Conservation (phyloP, 2,329 filamentous ascomycete species). For the Talaromyces pinophilus region DNA sequence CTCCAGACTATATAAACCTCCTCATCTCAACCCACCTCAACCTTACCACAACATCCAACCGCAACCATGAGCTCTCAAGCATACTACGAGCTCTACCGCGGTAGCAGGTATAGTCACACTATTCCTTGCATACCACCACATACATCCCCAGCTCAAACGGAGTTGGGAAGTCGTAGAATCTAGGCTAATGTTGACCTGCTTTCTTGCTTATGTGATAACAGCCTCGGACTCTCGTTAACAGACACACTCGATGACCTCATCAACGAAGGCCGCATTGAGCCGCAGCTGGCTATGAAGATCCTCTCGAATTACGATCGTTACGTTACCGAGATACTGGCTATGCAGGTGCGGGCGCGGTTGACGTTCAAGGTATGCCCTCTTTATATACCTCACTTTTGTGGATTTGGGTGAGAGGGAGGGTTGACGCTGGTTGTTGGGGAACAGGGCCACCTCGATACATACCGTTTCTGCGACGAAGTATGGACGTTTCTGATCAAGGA, state of each 20-base stretch:
- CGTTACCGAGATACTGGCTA: constrained; percentile 85
- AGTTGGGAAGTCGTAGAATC: constrained; percentile 6
- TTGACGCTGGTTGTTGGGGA: neutral
- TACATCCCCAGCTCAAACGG: neutral
- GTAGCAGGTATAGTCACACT: constrained; percentile 74
- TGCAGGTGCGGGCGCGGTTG: constrained; percentile 86
- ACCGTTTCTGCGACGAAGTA: constrained; percentile 98
- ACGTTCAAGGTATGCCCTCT: constrained; percentile 78
- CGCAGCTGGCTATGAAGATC: constrained; percentile 98
- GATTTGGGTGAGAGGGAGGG: neutral
- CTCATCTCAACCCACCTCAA: neutral
- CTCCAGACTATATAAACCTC: constrained; percentile 16
- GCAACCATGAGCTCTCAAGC: constrained; percentile 53
- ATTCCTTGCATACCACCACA: neutral
- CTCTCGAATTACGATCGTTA: constrained; percentile 92
- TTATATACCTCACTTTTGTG: neutral
- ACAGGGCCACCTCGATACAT: constrained; percentile 94
- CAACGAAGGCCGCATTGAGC: constrained; percentile 90
- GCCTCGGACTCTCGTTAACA: constrained; percentile 88
- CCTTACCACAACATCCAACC: neutral
- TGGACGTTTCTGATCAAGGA: constrained; percentile 99
- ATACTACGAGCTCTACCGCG: constrained; percentile 94
- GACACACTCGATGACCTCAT: constrained; percentile 98
- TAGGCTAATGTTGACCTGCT: constrained; percentile 28
- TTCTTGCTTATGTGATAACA: constrained; percentile 42